Percentiles rank a stretch among this genome's conserved stretches.
Evolutionary conservation across 1,139 yeast genomes (phyloP).

Genomic region (Suhomyces atakaporum): DNA sequence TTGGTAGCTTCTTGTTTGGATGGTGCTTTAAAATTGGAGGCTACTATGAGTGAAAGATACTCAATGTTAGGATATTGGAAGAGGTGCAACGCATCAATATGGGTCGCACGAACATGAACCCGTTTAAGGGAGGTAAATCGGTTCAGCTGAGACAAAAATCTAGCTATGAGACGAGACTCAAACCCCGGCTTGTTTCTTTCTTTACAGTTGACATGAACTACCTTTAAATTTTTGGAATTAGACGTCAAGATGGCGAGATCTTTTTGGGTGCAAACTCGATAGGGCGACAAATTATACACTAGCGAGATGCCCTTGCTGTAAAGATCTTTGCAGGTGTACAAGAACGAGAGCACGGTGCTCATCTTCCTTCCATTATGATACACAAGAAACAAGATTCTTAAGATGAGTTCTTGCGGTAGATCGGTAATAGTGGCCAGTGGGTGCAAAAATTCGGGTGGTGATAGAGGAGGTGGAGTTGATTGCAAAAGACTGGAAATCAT

Average conservation of each 20-base stretch:
- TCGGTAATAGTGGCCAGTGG: conserved; percentile 1
- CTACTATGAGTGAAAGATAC: neutral
- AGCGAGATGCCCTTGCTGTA: conserved; percentile 7
- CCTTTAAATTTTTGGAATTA: neutral
- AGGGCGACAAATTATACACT: conserved; percentile 8
- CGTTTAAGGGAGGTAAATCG: neutral
- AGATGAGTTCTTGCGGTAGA: conserved; percentile 1
- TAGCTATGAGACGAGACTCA: neutral
- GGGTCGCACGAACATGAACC: neutral
- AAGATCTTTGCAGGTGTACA: conserved; percentile 10
- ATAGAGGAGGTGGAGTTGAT: no score
- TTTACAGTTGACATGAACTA: neutral
- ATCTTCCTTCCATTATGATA: neutral
- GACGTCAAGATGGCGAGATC: neutral
- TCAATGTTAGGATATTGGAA: neutral
- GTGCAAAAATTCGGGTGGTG: neutral
- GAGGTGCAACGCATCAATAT: neutral
- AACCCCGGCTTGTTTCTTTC: neutral
- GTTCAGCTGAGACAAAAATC: neutral
- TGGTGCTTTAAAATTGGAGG: neutral
- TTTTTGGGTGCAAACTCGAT: neutral
- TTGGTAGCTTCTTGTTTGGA: neutral
- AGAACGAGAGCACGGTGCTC: conserved; percentile 4
- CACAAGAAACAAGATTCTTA: neutral
- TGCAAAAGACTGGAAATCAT: no score